Evolutionary conservation across 2,329 filamentous ascomycete species (phyloP).

Genomic region (Proliferodiscus dingleyae): DNA sequence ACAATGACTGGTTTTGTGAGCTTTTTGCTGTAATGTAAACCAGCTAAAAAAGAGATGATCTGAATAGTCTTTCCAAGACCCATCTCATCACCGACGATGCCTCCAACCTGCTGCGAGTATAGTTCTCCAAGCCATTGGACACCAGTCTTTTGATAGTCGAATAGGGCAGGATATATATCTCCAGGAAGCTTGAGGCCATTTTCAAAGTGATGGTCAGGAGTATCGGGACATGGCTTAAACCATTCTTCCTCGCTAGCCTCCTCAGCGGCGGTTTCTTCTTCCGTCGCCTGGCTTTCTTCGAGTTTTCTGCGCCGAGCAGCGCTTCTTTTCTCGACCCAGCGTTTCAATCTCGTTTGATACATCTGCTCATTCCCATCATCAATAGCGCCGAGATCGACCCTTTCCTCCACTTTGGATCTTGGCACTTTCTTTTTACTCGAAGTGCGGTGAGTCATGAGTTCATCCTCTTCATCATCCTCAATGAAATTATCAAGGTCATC

Average conservation of each 20-base stretch:
- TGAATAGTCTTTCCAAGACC: slow-evolving; percentile 93
- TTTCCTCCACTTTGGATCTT: slow-evolving; percentile 28
- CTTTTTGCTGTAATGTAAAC: slow-evolving; percentile 85
- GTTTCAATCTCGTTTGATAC: slow-evolving; percentile 69
- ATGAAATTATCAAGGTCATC: slow-evolving; percentile 26
- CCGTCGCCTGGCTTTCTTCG: slow-evolving; percentile 32
- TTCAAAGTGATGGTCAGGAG: slow-evolving; percentile 69
- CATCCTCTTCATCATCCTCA: slow-evolving; percentile 32
- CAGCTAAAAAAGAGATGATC: slow-evolving; percentile 64
- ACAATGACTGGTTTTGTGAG: slow-evolving; percentile 82
- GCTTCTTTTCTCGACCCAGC: slow-evolving; percentile 66
- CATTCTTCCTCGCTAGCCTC: slow-evolving; percentile 58
- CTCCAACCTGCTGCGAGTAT: slow-evolving; percentile 82
- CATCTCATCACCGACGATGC: slow-evolving; percentile 97
- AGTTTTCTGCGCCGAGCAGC: slow-evolving; percentile 47
- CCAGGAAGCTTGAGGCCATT: slow-evolving; percentile 76
- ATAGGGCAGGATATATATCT: slow-evolving; percentile 87
- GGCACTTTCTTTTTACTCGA: slow-evolving; percentile 32
- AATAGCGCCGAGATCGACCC: slow-evolving; percentile 40
- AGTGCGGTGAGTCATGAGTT: slow-evolving; percentile 36
- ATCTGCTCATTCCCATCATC: slow-evolving; percentile 86
- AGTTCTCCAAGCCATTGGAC: slow-evolving; percentile 96
- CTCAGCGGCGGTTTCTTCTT: slow-evolving; percentile 40
- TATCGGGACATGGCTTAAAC: slow-evolving; percentile 80
- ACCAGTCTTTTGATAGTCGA: slow-evolving; percentile 95